Base-by-base conservation (phyloP, 768 basidiomycete genomes). In the Tulasnella sp. region DNA sequence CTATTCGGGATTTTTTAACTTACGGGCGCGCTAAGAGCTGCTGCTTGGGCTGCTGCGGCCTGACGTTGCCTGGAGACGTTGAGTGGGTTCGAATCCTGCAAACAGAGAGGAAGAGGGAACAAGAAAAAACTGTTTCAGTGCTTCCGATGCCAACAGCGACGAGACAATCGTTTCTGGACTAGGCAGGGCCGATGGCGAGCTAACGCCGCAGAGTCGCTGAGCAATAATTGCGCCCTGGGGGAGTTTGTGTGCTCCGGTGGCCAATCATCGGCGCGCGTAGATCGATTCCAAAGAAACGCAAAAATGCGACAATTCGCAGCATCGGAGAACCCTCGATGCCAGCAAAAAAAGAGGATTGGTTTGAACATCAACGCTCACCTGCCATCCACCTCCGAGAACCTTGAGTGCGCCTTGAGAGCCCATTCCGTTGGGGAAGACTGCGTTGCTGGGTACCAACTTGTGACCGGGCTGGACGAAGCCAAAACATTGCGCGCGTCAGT, bases 11-110 rank as follows among this genome's bases (percentile, higher is more conserved):
- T 12, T 54, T 54, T 54, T 42, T 8, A 6, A 58, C 68, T 69
- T 40, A 69, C 68, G 68, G 68, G 68, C 11, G 68, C 68, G 36
- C 36, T 82, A 77, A 87, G 83, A 36, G 83, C 80, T 71, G 80
- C 79, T 34, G 81, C 81, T 71, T 85, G 85, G 40, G 83, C 84
- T 12, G 82, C 83, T 12, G 84, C 82, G 11, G 79, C 82, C 79
- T 86, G 88, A 78, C 87, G 83, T 79, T 85, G 86, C 78, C 88
- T 84, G 54, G 87, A 82, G n/a, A 72, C 64, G 68, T 79, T 74
- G 67, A 68, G 78, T 8, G 84, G 81, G 49, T 82, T 82, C 17
- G 81, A 34, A 54, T 88, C 88, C 87, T 89, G 78, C 37, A 76
- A 76, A 58, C 31, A 14, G 12, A 31, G 38, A 67, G 25, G 17